Conservation (phyloP, 805 yeast species). For the Torulaspora gathmanii region DNA sequence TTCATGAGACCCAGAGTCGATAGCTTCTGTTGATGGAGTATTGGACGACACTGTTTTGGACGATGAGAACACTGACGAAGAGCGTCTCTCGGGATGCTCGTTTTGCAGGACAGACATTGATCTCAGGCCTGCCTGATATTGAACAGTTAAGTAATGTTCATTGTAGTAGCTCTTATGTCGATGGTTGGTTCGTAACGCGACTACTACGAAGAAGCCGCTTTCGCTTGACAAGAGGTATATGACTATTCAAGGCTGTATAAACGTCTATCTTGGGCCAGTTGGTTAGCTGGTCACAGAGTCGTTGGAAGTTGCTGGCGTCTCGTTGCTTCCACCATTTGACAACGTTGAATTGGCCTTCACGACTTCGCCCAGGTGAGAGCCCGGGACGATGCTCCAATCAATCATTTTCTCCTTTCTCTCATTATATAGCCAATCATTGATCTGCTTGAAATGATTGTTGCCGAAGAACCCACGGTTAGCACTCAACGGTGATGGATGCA, state of each 20-base stretch:
- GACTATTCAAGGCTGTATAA: background rate
- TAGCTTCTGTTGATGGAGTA: slow-evolving; percentile 2
- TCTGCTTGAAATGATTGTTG: slow-evolving; percentile 63
- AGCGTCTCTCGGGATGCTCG: background rate
- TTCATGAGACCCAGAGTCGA: background rate
- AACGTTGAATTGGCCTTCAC: slow-evolving; percentile 12
- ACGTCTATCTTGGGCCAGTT: background rate
- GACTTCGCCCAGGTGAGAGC: slow-evolving; percentile 25
- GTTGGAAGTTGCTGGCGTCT: background rate
- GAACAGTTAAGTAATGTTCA: too few species aligned
- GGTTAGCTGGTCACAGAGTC: background rate
- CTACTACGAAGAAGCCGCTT: background rate
- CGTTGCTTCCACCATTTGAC: background rate
- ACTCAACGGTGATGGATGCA: slow-evolving; percentile 93
- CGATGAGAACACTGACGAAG: slow-evolving; percentile 2
- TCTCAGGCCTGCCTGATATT: too few species aligned
- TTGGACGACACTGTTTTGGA: slow-evolving; percentile 1
- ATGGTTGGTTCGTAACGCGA: background rate
- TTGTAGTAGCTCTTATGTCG: too few species aligned
- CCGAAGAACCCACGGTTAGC: slow-evolving; percentile 81
- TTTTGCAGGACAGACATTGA: background rate
- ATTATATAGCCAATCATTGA: slow-evolving; percentile 68
- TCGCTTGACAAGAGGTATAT: background rate
- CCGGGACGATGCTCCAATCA: slow-evolving; percentile 57
- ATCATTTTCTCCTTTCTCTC: slow-evolving; percentile 42